Evolutionary conservation across 2,329 filamentous ascomycete genomes (phyloP), one percentile per base, ranked within the genome.

Genomic region (Chrysoporthe deuterocubensis): DNA sequence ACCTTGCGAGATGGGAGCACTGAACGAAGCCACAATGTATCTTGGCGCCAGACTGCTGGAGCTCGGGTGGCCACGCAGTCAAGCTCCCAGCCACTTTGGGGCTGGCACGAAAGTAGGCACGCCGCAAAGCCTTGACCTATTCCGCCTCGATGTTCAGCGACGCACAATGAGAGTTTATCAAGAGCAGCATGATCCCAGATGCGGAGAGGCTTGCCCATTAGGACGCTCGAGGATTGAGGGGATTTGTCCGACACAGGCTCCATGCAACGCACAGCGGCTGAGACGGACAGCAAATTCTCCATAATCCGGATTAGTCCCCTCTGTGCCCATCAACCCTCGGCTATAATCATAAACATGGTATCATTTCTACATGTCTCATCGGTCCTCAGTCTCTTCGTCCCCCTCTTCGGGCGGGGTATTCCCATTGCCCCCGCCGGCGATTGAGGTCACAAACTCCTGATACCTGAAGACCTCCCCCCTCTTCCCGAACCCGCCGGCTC

Each of bases 381-480:
- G 71, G 50, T 72, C 69, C 46, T 76, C 72, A 1, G 72, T 69
- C 26, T 72, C 72, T 43, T 80, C 66, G 14, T 68, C 59, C 34
- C 52, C 68, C 14, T 62, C 66, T 4, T 56, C 63, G 8, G 46
- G 58, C 14, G 18, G 58, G 2, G 50, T 46, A 5, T 64, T 66
- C 40, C 77, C 79, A 64, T 76, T 85, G 11, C 85, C 83, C 2
- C 89, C 89, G 26, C 67, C 64, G 73, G 87, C 84, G 62, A 92
- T 81, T 37, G 87, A 90, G 71, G 84, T 87, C 71, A 98, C 93
- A 80, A 98, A 98, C 68, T 99, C 96, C 70, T 93, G 89, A 77
- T 98, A 99, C 75, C 90, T 88, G 79, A 99, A 98, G 0, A 98
- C 94, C 69, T 98, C 95, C 0, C 92, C 93, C 70, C 91, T 86